Base-by-base conservation (phyloP, 768 basidiomycete genomes). In the Amanita thiersii region DNA sequence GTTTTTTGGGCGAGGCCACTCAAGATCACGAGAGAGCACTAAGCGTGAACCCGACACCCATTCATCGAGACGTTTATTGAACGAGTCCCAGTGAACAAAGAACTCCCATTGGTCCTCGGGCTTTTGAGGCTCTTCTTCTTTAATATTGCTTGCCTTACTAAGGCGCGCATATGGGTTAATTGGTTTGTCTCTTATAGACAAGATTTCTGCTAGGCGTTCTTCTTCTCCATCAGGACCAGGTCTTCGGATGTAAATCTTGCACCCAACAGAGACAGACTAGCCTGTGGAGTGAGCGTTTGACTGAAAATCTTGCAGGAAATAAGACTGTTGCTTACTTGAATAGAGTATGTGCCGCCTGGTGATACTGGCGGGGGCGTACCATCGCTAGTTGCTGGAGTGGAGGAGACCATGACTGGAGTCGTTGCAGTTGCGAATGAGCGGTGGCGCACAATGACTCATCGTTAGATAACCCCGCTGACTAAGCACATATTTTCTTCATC, bases 61-160 rank as follows among this genome's bases (percentile, higher is more conserved):
- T 41, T 96, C 96, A 57, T 99, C 96, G 29, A 98, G 70, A 48
- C 96, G 92, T 61, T 99, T 99, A 70, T 99, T 99, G 74, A 97
- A 98, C 50, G 89, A 80, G 52, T 97, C 91, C 83, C 94, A 99
- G 56, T 99, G 96, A 14, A 98, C 90, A 56, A 98, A 99, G 69
- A 81, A 98, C 60, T 98, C 93, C 60, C 78, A 75, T 52, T 85
- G 81, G 58, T 91, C 88, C 53, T 83, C 82, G 6, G 77, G 73
- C 44, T 73, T 73, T 28, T 66, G 50, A 15, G 55, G 50, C 20
- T 51, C 51, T 30, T 68, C 68, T 29, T 72, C 69, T 32, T 75
- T 43, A 19, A 39, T 70, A 29, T 66, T 65, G 10, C 64, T 56
- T 11, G 55, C 44, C 36, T 64, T 61, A 50, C 62, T 64, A 37